Base-by-base conservation (phyloP, 306 rosid species). In the Trifolium dubium region DNA sequence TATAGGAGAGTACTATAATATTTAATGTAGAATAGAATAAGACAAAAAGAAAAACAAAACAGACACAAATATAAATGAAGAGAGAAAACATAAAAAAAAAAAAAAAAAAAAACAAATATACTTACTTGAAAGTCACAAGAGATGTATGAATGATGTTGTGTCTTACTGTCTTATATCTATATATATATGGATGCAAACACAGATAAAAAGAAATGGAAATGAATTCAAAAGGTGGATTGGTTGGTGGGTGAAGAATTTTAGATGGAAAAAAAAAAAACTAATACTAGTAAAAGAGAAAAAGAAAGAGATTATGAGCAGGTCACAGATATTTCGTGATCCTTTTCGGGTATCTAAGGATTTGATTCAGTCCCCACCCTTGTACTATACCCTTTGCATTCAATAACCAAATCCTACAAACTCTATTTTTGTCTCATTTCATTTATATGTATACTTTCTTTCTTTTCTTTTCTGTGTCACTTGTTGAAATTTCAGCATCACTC, bases 251-350 rank as follows among this genome's bases (percentile, higher is more conserved):
- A 68, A 59, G 88, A 89, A 85, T 85, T 83, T 82, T 72, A 41
- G 73, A 68, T 50, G 60, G 64, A 41, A 61, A 67, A 58, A 68
- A 58, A 51, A 71, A 72, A 2, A 10, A 3, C 10, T 3, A 3
- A 44, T 3, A n/a, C n/a, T n/a, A 12, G 15, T 11, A 43, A 37
- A 64, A 63, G 29, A 63, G 35, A 40, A 28, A 78, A n/a, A n/a
- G n/a, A 63, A 71, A 60, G 18, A 60, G 19, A 66, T 80, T 82
- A 80, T 79, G 74, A 56, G 17, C 78, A 44, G 39, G 84, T 79
- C 89, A 86, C 92, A 88, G 88, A 90, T 90, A 72, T 88, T 75
- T 72, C 82, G 96, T 83, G 96, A 92, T 92, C 94, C 88, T 92
- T 90, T 81, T 86, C 19, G 96, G 92, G 85, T 81, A 75, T 82